Evolutionary conservation across 345 rosid species (phyloP).

Genomic region (Eucalyptus guilfoylei): DNA sequence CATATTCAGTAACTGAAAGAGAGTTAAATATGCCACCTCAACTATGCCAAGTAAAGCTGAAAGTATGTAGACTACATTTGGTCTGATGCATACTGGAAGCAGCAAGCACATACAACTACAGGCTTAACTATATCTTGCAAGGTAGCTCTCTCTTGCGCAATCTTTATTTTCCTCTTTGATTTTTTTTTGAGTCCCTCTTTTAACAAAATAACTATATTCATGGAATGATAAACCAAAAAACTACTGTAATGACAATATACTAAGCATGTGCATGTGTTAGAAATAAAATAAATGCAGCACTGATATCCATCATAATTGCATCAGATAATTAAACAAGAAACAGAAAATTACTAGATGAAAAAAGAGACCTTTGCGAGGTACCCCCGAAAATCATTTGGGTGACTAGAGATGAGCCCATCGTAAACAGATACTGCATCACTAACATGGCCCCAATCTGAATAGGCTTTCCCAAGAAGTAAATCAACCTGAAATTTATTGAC

Average conservation of each 20-base stretch:
- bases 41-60: neutral
- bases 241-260: neutral
- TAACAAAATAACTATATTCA: neutral
- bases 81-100: neutral
- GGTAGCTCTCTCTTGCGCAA: neutral
- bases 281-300: neutral
- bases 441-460: slow-evolving; percentile 85
- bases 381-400: slow-evolving; percentile 88
- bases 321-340: neutral
- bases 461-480: slow-evolving; percentile 91
- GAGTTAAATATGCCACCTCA: neutral
- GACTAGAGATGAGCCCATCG: slow-evolving; percentile 58
- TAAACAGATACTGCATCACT: slow-evolving; percentile 89
- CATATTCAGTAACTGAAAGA: neutral
- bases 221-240: neutral
- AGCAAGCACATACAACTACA: neutral
- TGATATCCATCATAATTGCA: neutral
- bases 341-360: neutral
- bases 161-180: neutral
- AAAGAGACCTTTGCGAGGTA: slow-evolving; percentile 79
- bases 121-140: neutral
- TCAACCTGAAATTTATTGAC: slow-evolving; percentile 39
- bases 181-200: neutral
- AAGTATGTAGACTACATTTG: neutral
- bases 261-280: neutral